Evolutionary conservation across 495 filamentous ascomycete genomes (phyloP), one percentile per base, ranked within the genome.

Genomic region (Xeromyces bisporus): DNA sequence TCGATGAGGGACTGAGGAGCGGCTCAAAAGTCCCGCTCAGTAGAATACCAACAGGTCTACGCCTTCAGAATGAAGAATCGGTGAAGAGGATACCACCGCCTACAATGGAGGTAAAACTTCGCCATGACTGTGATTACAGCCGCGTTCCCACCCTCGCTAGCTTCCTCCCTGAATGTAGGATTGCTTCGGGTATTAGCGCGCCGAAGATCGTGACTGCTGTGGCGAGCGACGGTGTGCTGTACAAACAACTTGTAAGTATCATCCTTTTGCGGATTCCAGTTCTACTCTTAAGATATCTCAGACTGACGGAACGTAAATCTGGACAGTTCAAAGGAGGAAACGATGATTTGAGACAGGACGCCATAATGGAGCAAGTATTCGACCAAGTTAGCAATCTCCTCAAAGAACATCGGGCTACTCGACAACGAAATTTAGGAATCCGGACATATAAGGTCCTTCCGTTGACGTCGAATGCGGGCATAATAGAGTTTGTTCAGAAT

Each of bases 321-420:
- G 6, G 23, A 34, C 44, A 78, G 74, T 76, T 89, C 47, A 99
- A 99, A 58, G 79, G 80, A 43, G 83, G 86, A 16, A 85, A 81
- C 39, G 86, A 96, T 50, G 89, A 97, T 44, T 67, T 99, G 8
- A 78, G 89, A n/a, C 89, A 99, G 57, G 89, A 99, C 46, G 83
- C 89, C 11, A 99, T 99, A 57, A 99, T 99, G 91, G 91, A 96
- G 50, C 89, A 99, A 56, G 89, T 99, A 18, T 99, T 96, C 55
- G 82, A 81, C 29, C 81, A 93, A 66, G 89, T 94, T 17, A 92
- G 79, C 44, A 76, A 77, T 33, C 73, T 96, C 3, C 64, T 99
- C 15, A 77, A 79, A 53, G 75, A 77, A 15, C 79, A 93, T 42
- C 71, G 78, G 29, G 71, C 77, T 7, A 93, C 91, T 5, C 74